Evolutionary conservation across 331 rosid species (phyloP).

Genomic region (Quercus tomentella): DNA sequence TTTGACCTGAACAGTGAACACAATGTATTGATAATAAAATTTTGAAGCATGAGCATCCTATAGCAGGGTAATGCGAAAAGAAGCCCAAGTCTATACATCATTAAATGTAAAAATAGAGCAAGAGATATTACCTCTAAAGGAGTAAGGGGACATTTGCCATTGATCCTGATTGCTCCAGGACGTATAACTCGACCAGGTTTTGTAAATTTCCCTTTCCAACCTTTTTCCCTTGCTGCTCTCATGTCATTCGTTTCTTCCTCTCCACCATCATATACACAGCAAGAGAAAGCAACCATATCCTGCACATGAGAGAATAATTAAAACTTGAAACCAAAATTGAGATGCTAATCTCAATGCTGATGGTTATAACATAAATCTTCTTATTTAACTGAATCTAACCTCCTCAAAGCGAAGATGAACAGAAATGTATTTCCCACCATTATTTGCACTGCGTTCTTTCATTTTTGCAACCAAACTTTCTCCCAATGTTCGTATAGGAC

Average conservation of each 20-base stretch:
- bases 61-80: not conserved
- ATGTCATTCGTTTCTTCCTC: conserved; percentile 70
- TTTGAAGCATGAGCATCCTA: not conserved
- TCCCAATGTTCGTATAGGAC: conserved; percentile 61
- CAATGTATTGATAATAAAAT: not conserved
- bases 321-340: conserved; percentile 18
- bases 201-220: conserved; percentile 97
- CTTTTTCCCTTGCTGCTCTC: conserved; percentile 95
- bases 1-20: not conserved
- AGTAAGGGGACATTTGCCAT: conserved; percentile 96
- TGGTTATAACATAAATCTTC: not conserved
- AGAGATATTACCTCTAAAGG: conserved; percentile 71
- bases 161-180: conserved; percentile 93
- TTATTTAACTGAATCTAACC: conserved; percentile 37
- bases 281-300: conserved; percentile 99
- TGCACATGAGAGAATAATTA: conserved; percentile 29
- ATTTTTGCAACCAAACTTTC: conserved; percentile 81
- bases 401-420: conserved; percentile 99
- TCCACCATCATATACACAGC: conserved; percentile 94
- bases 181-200: conserved; percentile 95
- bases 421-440: conserved; percentile 88
- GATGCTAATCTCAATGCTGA: conserved; percentile 10
- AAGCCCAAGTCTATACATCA: not conserved
- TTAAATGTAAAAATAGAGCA: not conserved
- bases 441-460: conserved; percentile 72